Conservation (phyloP, 192 early-diverging fungal species). For the Coemansia sp. region DNA sequence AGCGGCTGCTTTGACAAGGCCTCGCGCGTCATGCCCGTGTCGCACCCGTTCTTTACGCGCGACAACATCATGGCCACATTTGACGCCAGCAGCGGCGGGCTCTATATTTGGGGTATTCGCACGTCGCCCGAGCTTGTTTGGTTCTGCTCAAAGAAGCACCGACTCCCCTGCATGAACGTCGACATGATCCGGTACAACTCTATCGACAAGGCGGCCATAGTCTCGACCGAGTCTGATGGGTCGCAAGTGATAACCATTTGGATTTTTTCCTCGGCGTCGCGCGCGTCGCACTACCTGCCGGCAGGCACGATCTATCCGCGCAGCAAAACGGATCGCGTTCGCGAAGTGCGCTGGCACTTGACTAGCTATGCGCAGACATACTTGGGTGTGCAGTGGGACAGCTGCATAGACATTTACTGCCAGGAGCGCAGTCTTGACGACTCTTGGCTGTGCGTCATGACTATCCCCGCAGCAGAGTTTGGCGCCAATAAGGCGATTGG, state of each 20-base stretch:
- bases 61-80: constrained; percentile 57
- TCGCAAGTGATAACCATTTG: constrained; percentile 48
- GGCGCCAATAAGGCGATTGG: constrained; percentile 36
- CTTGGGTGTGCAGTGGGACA: constrained; percentile 54
- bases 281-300: constrained; percentile 53
- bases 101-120: constrained; percentile 55
- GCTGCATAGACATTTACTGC: constrained; percentile 49
- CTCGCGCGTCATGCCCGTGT: constrained; percentile 54
- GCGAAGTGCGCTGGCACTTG: constrained; percentile 55
- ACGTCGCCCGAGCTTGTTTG: constrained; percentile 27
- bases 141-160: constrained; percentile 56
- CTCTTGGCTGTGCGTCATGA: constrained; percentile 37
- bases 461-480: constrained; percentile 34
- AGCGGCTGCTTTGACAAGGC: constrained; percentile 35
- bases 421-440: constrained; percentile 52
- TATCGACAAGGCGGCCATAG: constrained; percentile 58
- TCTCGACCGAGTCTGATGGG: constrained; percentile 39
- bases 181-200: constrained; percentile 59
- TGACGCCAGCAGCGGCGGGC: constrained; percentile 37
- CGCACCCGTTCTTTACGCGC: constrained; percentile 49
- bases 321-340: constrained; percentile 34
- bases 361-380: constrained; percentile 57
- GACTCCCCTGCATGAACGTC: constrained; percentile 46
- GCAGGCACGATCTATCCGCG: constrained; percentile 54
- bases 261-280: constrained; percentile 58